Evolutionary conservation across 768 basidiomycete species (phyloP).

Genomic region (Podaxis sp.): DNA sequence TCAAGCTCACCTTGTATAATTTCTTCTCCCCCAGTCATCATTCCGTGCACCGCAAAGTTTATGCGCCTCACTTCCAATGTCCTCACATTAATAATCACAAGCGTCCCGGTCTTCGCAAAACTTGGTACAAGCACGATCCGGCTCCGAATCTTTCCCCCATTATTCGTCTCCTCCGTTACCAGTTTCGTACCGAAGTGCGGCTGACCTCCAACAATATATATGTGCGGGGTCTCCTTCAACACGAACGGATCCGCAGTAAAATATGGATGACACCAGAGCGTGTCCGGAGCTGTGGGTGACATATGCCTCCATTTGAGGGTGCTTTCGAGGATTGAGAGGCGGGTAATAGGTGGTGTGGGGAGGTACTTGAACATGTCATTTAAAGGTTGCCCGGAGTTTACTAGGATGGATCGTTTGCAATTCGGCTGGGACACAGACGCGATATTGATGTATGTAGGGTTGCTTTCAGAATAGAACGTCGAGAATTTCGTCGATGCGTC

Average conservation of each 20-base stretch:
- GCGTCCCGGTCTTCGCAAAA: constrained; percentile 73
- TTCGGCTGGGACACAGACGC: constrained; percentile 37
- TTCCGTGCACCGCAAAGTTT: constrained; percentile 51
- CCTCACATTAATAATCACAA: constrained; percentile 79
- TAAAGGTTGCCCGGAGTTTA: constrained; percentile 90
- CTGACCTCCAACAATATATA: constrained; percentile 94
- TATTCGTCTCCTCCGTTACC: constrained; percentile 38
- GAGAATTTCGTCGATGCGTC: constrained; percentile 47
- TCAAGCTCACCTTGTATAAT: constrained; percentile 17
- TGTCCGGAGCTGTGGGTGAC: constrained; percentile 99
- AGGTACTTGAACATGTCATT: constrained; percentile 97
- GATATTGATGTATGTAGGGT: constrained; percentile 83
- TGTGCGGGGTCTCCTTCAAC: constrained; percentile 77
- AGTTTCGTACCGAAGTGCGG: constrained; percentile 76
- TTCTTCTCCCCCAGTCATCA: constrained; percentile 30
- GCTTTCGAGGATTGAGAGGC: constrained; percentile 69
- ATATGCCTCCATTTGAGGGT: constrained; percentile 94
- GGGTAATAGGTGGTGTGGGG: constrained; percentile 64
- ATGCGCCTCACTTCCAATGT: constrained; percentile 70
- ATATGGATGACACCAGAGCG: constrained; percentile 97
- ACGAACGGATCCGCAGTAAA: constrained; percentile 87
- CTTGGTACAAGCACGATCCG: constrained; percentile 79
- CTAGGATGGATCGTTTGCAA: constrained; percentile 58
- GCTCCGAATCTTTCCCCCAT: constrained; percentile 40
- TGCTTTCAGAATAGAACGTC: constrained; percentile 78